phyloP scores from a whole-genome alignment of 306 rosid genomes.

The Mucuna pruriens region DNA sequence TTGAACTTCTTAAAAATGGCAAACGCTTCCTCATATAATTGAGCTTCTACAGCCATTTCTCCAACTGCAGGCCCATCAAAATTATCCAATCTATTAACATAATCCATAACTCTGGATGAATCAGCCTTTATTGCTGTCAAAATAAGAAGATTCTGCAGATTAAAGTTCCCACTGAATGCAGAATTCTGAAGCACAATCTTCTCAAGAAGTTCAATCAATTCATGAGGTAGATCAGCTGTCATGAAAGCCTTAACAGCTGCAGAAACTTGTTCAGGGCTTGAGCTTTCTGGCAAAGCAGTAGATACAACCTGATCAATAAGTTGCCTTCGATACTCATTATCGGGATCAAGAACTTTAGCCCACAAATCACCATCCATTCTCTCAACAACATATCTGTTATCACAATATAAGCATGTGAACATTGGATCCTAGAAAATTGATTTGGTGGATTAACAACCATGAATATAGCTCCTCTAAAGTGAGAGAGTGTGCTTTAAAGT shows the following conservation, averaged over 20 bases:
- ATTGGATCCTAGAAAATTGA: neutral
- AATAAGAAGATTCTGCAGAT: constrained; percentile 93
- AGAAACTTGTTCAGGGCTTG: constrained; percentile 99
- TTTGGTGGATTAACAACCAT: constrained; percentile 8
- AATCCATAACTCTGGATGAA: constrained; percentile 99
- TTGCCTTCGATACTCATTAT: constrained; percentile 91
- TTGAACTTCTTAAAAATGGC: constrained; percentile 97
- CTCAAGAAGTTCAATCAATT: constrained; percentile 98
- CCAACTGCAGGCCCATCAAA: constrained; percentile 99
- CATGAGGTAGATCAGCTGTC: constrained; percentile 99
- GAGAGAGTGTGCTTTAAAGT: neutral
- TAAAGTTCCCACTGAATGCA: constrained; percentile 98
- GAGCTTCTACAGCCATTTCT: constrained; percentile 97
- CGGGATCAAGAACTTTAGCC: constrained; percentile 92
- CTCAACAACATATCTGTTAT: constrained; percentile 94
- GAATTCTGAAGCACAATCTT: constrained; percentile 99
- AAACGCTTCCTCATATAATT: constrained; percentile 90
- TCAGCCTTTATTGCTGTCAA: constrained; percentile 99
- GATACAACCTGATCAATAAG: constrained; percentile 99
- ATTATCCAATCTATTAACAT: constrained; percentile 91
- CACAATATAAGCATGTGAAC: constrained; percentile 44
- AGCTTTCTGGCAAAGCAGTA: constrained; percentile 99
- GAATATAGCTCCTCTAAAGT: neutral
- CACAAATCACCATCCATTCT: constrained; percentile 97
- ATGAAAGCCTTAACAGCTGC: constrained; percentile 98